Evolutionary conservation across 345 rosid genomes (phyloP), one percentile per base, ranked within the genome.

Genomic region (Raphanus raphanistrum): DNA sequence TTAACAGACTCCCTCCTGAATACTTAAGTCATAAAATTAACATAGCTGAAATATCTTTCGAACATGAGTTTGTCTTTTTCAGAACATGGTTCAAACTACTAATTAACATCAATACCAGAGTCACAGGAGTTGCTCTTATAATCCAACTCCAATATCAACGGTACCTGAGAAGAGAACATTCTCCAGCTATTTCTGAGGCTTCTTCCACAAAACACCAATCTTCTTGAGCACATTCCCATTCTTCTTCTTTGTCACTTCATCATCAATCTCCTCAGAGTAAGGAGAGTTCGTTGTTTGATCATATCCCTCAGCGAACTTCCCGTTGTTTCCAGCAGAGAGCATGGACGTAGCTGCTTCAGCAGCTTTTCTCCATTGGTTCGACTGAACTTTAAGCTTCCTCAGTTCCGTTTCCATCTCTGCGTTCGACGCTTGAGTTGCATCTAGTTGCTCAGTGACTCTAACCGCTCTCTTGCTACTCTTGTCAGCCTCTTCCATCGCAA

Each of bases 351-450:
- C 99, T 25, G 97, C 96, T 80, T 95, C 99, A 0, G 97, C 96
- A 60, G 99, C 99, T 87, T 95, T 95, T 82, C 97, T 90, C 98
- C 97, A 95, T 78, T 95, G 99, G 73, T 95, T 94, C 4, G 99
- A 84, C 75, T 95, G 99, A 63, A 95, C 99, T 85, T 92, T 95
- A 32, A 92, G 84, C 85, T 84, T 90, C 86, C 98, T 89, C 65
- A 92, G 77, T 71, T 92, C 96, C 2, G 91, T 83, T 73, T 92
- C 97, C 86, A 88, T 83, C 61, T 91, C 94, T 0, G 88, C 77
- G 74, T 84, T 89, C 12, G 90, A 85, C 36, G 82, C 83, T 79
- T 91, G 97, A 25, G 90, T 87, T 28, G 96, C 93, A 66, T 91
- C 97, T 9, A 93, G 88, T 81, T 95, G 93, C 84, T 95, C 91